Percentiles rank a stretch among this genome's conserved stretches.
phyloP scores from a whole-genome alignment of 495 filamentous ascomycete genomes.

The Opeltia flavorubescens region DNA sequence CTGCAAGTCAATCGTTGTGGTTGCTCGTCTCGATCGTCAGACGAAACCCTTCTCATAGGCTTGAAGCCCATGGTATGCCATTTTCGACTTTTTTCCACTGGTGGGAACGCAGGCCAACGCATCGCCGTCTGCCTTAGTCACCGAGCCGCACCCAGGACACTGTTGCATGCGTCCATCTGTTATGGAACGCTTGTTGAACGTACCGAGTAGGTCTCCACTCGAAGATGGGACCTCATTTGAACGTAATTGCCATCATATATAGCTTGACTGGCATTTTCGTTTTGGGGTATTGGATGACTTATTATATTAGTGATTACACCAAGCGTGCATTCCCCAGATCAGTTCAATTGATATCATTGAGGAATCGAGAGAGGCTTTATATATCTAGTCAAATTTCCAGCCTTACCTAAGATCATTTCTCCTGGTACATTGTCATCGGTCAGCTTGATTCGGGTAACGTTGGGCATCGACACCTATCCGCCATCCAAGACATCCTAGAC shows the following conservation, averaged over 20 bases:
- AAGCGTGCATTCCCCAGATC: too few species aligned
- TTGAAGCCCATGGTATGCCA: constrained; percentile 42
- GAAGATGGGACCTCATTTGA: constrained; percentile 4
- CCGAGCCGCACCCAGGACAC: constrained; percentile 13
- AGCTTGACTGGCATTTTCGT: constrained; percentile 3
- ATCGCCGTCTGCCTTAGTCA: constrained; percentile 34
- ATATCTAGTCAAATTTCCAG: constrained; percentile 14
- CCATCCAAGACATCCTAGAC: not conserved
- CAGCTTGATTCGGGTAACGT: not conserved
- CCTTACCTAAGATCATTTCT: constrained; percentile 7
- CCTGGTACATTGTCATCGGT: constrained; percentile 3
- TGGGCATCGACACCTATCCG: constrained; percentile 5
- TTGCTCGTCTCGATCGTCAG: constrained; percentile 23
- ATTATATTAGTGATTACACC: too few species aligned
- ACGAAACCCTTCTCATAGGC: constrained; percentile 25
- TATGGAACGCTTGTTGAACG: constrained; percentile 12
- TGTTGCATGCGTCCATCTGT: constrained; percentile 7
- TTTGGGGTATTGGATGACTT: too few species aligned
- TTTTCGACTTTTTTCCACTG: constrained; percentile 57
- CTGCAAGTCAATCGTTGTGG: constrained; percentile 18
- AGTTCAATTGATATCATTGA: too few species aligned
- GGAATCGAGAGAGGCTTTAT: too few species aligned
- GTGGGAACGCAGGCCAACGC: constrained; percentile 81
- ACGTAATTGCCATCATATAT: constrained; percentile 11
- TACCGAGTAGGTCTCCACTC: constrained; percentile 2